Base-by-base conservation (phyloP, 371 early-diverging fungal species). In the Blakeslea trispora region DNA sequence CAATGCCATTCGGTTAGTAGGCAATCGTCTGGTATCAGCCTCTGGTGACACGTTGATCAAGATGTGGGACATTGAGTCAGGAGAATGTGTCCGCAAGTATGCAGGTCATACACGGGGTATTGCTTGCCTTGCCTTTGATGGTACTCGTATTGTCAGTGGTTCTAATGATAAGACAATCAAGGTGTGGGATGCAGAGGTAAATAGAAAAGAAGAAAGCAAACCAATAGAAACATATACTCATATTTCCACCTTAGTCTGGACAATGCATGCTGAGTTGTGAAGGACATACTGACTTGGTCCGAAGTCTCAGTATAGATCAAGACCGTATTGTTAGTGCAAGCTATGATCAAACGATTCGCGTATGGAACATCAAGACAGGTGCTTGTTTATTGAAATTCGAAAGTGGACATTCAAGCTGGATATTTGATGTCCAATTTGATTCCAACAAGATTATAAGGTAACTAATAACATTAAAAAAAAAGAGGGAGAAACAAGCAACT, bases 341-440 rank as follows among this genome's bases (percentile, higher is more conserved):
- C 35, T 97, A 98, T 74, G 99, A 99, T 71, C 92, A 94, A 62
- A 89, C 93, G 4, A 89, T 99, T 55, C 96, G 95, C 69, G 92
- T 98, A 24, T 99, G 97, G 95, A 92, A 97, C 62, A 75, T 86
- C 13, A 66, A 59, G 62, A 71, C 80, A 0, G 77, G 77, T 1
- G 57, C 54, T 9, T 72, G 74, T 42, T 31, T 76, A 11, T 56
- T 89, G 15, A 82, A 89, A 67, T 84, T 92, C 50, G 75, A 81
- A 55, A 83, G 84, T 49, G 92, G 87, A 14, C 92, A 95, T 65
- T 65, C 84, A 5, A 91, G 92, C 67, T 95, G 97, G 97, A 92
- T 97, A 21, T 94, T 96, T 80, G 94, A 95, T 73, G 94, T 97
- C 15, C 93, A 92, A 60, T 90, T 93, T 66, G 89, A 89, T 52